Evolutionary conservation across 2,329 filamentous ascomycete genomes (phyloP), one percentile per base, ranked within the genome.

Genomic region (Geosmithia flava): DNA sequence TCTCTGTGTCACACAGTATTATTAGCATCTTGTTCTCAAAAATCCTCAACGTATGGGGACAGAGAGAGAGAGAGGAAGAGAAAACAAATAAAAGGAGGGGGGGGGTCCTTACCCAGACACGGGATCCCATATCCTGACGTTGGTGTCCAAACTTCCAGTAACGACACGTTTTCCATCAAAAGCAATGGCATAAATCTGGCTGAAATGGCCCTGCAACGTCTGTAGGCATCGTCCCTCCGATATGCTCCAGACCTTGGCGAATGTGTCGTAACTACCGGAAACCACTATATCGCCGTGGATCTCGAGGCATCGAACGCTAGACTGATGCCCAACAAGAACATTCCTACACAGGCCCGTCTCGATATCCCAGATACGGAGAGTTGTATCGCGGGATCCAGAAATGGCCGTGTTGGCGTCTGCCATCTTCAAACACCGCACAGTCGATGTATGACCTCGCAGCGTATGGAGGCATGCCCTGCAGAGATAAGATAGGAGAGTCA

Each of bases 231-330:
- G 82, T 29, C 93, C 93, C 66, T 96, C 87, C 2, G 88, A 95
- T 47, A 98, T 97, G 64, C 87, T 96, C 93, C 93, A 98, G 49
- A 98, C 91, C 57, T 89, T 85, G 20, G 93, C 93, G 20, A 88
- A 96, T 7, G 93, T 96, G 63, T 98, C 93, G 66, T 98, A 98
- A 64, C 89, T 95, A 49, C 93, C 93, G 29, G 90, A 96, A n/a
- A 98, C 93, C 41, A 97, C 87, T 54, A 95, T 81, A 66, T 98
- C 91, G 48, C 90, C 93, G 62, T 95, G 88, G 58, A 97, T 95
- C 61, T 95, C 93, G 42, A 98, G 73, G 63, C 91, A 98, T 53
- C 91, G 78, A 23, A 98, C 91, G 64, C 89, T 96, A 43, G 91
- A 91, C 65, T 96, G 90, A 62, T 98, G 91, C 11, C 93, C 91